Evolutionary conservation across 2,329 filamentous ascomycete genomes (phyloP).

Genomic region (Ophiocordyceps sinensis): DNA sequence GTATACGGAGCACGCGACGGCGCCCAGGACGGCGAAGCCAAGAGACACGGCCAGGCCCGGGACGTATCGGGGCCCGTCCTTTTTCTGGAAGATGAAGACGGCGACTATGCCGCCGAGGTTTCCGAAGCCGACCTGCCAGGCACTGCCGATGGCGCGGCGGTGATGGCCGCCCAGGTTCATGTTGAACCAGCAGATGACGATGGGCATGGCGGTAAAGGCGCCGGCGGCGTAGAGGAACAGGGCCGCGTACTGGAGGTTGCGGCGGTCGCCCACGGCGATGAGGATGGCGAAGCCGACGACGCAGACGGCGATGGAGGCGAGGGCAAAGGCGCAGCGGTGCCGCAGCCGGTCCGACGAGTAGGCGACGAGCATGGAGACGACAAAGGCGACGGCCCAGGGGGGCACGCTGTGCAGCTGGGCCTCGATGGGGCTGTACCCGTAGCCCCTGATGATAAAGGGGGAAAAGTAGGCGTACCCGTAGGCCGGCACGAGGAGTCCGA

Average conservation of each 20-base stretch:
- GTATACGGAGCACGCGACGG: constrained; percentile 46
- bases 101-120: constrained; percentile 70
- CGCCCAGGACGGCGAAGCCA: constrained; percentile 56
- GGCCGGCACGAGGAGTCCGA: constrained; percentile 63
- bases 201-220: constrained; percentile 76
- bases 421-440: constrained; percentile 44
- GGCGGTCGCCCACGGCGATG: constrained; percentile 54
- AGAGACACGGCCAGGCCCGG: constrained; percentile 68
- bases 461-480: constrained; percentile 70
- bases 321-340: constrained; percentile 62
- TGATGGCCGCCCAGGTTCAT: constrained; percentile 67
- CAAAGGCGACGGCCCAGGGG: constrained; percentile 56
- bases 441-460: constrained; percentile 54
- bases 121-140: constrained; percentile 67
- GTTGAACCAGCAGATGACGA: constrained; percentile 71
- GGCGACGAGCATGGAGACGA: constrained; percentile 62
- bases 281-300: constrained; percentile 67
- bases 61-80: constrained; percentile 54
- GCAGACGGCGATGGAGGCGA: constrained; percentile 52
- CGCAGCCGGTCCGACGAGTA: constrained; percentile 53
- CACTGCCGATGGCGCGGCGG: constrained; percentile 53
- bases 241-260: constrained; percentile 56
- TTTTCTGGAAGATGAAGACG: constrained; percentile 52
- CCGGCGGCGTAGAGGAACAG: constrained; percentile 74
- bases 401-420: constrained; percentile 45